Conservation (phyloP, 2,329 filamentous ascomycete species). For the Chrysosphaeria jannelii region DNA sequence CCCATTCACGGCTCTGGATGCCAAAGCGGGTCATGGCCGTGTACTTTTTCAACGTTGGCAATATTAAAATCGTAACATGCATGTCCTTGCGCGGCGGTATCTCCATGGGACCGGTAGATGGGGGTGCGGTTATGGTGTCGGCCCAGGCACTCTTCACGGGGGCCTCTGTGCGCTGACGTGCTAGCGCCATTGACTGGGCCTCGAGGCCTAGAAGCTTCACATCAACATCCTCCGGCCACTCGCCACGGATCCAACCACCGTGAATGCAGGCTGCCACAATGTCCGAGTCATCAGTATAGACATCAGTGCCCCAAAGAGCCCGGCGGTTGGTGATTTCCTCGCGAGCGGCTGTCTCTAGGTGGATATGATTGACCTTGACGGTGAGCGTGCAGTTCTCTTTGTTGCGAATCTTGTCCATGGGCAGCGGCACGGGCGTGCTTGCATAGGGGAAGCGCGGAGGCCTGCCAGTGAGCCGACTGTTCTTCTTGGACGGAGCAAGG, state of each 20-base stretch:
- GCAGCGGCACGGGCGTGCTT: constrained; percentile 39
- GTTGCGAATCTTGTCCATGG: constrained; percentile 36
- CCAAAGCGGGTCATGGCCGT: constrained; percentile 46
- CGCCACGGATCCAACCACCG: constrained; percentile 68
- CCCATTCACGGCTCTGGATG: constrained; percentile 56
- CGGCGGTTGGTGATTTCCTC: constrained; percentile 60
- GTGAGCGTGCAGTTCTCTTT: constrained; percentile 79
- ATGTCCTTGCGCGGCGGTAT: constrained; percentile 44
- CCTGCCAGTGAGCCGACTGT: constrained; percentile 19
- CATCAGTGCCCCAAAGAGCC: constrained; percentile 72
- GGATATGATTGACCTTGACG: constrained; percentile 55
- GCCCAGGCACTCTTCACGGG: too few relatives aligned
- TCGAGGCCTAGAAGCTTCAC: constrained; percentile 30
- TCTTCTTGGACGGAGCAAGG: constrained; percentile 21
- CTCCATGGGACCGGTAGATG: constrained; percentile 26
- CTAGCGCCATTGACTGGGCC: constrained; percentile 7
- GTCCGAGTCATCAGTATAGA: constrained; percentile 92
- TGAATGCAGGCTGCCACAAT: constrained; percentile 81
- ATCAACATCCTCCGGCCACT: constrained; percentile 58
- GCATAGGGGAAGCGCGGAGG: constrained; percentile 9
- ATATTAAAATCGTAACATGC: constrained; percentile 60
- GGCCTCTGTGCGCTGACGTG: not conserved
- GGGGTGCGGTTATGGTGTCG: constrained; percentile 20
- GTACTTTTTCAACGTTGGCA: constrained; percentile 56
- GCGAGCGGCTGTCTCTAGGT: constrained; percentile 36